A percentile compares a stretch with the other conserved stretches of the same genome.
Evolutionary conservation across 148 eudicot species (phyloP).

Genomic region (Fagopyrum esculentum): DNA sequence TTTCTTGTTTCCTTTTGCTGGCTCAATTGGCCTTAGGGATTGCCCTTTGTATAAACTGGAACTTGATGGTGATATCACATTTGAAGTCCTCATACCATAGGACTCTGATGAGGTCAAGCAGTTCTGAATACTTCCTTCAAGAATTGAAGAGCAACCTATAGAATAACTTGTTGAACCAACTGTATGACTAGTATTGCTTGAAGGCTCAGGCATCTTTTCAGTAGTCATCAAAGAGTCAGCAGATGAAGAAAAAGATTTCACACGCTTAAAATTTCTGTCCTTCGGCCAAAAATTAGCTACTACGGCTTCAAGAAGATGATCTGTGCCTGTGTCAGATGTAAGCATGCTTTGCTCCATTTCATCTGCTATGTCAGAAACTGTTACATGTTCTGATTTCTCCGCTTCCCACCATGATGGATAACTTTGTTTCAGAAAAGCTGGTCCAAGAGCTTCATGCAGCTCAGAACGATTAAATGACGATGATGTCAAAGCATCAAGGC

Average conservation of each 20-base stretch:
- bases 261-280: constrained; percentile 22
- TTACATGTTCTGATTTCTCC: constrained; percentile 24
- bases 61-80: constrained; percentile 35
- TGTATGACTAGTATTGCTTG: constrained; percentile 32
- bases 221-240: constrained; percentile 45
- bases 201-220: constrained; percentile 45
- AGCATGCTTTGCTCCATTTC: constrained; percentile 38
- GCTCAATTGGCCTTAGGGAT: constrained; percentile 37
- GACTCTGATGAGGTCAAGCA: constrained; percentile 53
- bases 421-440: constrained; percentile 45
- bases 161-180: constrained; percentile 46
- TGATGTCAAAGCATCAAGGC: constrained; percentile 17
- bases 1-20: constrained; percentile 34
- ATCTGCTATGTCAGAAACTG: constrained; percentile 38
- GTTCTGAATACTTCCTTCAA: constrained; percentile 35
- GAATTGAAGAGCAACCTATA: constrained; percentile 37
- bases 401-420: constrained; percentile 30
- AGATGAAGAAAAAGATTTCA: constrained; percentile 29
- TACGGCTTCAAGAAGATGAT: constrained; percentile 82
- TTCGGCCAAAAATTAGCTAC: constrained; percentile 51
- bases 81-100: constrained; percentile 37
- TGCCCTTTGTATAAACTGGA: constrained; percentile 43
- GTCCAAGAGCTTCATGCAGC: constrained; percentile 74
- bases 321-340: constrained; percentile 42
- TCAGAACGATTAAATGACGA: constrained; percentile 48